Base-by-base conservation (phyloP, 106 monocot genomes). In the Allium sativum region DNA sequence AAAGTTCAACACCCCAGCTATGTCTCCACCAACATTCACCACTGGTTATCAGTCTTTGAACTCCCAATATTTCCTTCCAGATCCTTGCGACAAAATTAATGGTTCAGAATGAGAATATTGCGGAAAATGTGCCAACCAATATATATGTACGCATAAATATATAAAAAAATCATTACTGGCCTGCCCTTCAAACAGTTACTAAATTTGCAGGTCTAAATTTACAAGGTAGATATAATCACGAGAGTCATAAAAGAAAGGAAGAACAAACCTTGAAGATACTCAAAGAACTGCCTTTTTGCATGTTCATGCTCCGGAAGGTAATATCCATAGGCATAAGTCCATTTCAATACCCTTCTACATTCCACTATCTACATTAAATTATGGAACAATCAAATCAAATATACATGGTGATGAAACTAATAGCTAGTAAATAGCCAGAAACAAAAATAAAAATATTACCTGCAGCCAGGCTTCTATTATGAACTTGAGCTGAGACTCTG, bases 251-350 rank as follows among this genome's bases (percentile, higher is more conserved):
- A 9, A 62, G 42, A 18, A 31, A 48, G 21, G 42, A 50, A 45
- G 9, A 45, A 69, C 18, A 42, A 65, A 98, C 98, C 98, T 92
- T 98, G 98, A 46, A 98, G 69, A 68, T 98, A 98, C 76, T 98
- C 98, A 60, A 98, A 98, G 58, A 98, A 92, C 55, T 85, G 84
- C 62, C 84, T 73, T 76, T 88, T 98, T n/a, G 92, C 91, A 72
- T 74, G 71, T 43, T 90, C 94, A 59, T 88, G 74, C 70, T 98
- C 98, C n/a, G 88, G 88, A 9, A 98, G 66, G 68, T 98, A 98
- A 68, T 88, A 98, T 43, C 98, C 98, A 76, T 92, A 98, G 7
- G 98, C 88, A 71, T 98, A 98, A 16, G 98, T 98, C 98, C 98
- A 98, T 68, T 88, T 98, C 52, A 98, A 74, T 51, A 98, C 92